Conservation (phyloP, 345 rosid genomes). For the Aquilaria yunnanensis region DNA sequence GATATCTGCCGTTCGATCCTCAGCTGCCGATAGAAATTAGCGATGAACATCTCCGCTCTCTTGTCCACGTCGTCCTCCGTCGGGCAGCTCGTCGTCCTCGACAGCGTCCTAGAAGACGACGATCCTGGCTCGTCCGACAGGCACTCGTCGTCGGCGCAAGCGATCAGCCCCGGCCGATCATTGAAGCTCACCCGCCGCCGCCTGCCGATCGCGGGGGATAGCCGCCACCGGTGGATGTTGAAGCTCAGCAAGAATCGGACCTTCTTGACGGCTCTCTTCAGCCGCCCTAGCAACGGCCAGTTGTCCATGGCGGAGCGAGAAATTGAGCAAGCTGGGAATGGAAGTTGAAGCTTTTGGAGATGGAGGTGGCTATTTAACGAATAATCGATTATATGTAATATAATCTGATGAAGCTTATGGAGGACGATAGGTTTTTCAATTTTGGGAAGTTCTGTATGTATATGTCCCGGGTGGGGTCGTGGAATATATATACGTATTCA, state of each 20-base stretch:
- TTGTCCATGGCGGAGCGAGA: conserved; percentile 6
- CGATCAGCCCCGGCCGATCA: conserved; percentile 52
- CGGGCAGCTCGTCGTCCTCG: conserved; percentile 44
- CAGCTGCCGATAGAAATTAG: conserved; percentile 68
- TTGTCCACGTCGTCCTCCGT: conserved; percentile 64
- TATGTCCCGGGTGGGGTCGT: no score
- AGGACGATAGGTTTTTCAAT: no score
- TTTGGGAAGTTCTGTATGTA: no score
- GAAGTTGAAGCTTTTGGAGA: no score
- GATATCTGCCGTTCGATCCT: conserved; percentile 85
- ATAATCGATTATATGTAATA: no score
- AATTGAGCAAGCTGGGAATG: background rate
- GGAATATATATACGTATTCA: no score
- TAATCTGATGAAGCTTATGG: no score
- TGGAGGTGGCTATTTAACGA: no score
- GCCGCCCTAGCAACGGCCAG: conserved; percentile 44
- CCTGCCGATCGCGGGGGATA: conserved; percentile 38
- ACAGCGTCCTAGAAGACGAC: conserved; percentile 5
- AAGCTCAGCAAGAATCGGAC: conserved; percentile 46
- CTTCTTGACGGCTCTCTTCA: conserved; percentile 68
- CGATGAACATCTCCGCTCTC: conserved; percentile 72
- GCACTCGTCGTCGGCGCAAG: conserved; percentile 18
- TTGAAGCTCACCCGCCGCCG: conserved; percentile 47
- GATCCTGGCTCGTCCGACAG: conserved; percentile 18
- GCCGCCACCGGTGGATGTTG: conserved; percentile 41